These are phyloP conservation scores for grape (Vitis vinifera) DNA, from an alignment of 164 flowering plant genomes.

Conservation along the genomic window DNA sequence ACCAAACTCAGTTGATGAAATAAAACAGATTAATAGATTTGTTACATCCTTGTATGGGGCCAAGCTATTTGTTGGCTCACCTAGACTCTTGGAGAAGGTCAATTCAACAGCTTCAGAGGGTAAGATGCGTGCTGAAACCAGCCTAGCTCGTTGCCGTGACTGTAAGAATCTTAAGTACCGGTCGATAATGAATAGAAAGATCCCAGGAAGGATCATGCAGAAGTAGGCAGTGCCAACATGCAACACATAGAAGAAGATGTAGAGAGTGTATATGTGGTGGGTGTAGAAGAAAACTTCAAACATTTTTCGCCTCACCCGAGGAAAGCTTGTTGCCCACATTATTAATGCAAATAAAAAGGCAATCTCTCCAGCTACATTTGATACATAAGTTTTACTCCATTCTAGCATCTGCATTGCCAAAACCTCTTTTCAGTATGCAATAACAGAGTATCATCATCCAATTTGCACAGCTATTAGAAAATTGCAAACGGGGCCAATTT, in stretches of 20 bases:
- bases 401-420: slow-evolving; percentile 25
- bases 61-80: slow-evolving; percentile 11
- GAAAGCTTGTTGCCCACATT: slow-evolving; percentile 48
- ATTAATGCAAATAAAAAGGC: slow-evolving; percentile 27
- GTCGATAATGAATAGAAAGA: slow-evolving; percentile 51
- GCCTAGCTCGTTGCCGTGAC: slow-evolving; percentile 25
- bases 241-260: slow-evolving; percentile 37
- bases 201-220: slow-evolving; percentile 46
- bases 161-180: slow-evolving; percentile 52
- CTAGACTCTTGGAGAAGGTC: slow-evolving; percentile 41
- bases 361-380: slow-evolving; percentile 54
- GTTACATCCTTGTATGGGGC: not conserved
- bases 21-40: not conserved
- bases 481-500: not conserved
- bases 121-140: slow-evolving; percentile 44
- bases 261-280: slow-evolving; percentile 44
- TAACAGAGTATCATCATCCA: not conserved
- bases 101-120: slow-evolving; percentile 40
- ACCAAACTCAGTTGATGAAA: not conserved
- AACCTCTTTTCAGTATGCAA: not conserved
- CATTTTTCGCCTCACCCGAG: slow-evolving; percentile 34
- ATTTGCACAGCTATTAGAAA: not conserved
- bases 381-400: slow-evolving; percentile 33
- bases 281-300: slow-evolving; percentile 60
- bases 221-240: slow-evolving; percentile 46